A percentile compares a stretch with the other conserved stretches of the same genome.
phyloP scores from a whole-genome alignment of 1,284 basidiomycete genomes.

The Lentinula novae-zelandiae region DNA sequence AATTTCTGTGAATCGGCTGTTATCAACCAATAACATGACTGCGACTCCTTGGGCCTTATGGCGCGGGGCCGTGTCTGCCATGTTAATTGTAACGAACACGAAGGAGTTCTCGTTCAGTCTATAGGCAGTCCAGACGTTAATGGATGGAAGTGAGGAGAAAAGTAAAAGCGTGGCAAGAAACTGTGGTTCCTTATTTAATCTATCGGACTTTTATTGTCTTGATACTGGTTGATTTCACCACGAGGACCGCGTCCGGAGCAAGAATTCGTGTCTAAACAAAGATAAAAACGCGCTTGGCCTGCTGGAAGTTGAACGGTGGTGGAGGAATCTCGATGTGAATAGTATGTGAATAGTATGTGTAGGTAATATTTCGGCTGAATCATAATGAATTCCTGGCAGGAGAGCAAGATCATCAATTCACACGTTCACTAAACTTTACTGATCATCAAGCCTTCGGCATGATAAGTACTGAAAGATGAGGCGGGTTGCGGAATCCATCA shows the following conservation, averaged over 20 bases:
- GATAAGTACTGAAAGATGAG: too few relatives aligned
- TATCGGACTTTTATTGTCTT: constrained; percentile 28
- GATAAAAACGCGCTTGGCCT: not conserved
- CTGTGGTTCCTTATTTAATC: constrained; percentile 11
- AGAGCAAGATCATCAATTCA: constrained; percentile 1
- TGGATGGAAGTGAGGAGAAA: constrained; percentile 1
- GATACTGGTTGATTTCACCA: constrained; percentile 18
- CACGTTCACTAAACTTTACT: constrained; percentile 3
- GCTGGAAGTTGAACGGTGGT: not conserved
- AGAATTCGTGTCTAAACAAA: not conserved
- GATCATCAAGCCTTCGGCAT: not conserved
- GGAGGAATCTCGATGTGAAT: not conserved
- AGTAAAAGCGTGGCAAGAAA: constrained; percentile 5
- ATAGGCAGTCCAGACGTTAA: not conserved
- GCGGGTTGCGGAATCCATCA: too few relatives aligned
- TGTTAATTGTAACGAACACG: not conserved
- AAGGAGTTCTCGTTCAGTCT: not conserved
- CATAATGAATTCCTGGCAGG: not conserved
- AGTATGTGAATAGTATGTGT: not conserved
- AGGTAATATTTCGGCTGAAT: not conserved
- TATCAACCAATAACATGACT: constrained; percentile 59
- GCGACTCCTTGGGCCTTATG: constrained; percentile 35
- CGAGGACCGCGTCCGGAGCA: not conserved
- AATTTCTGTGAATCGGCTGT: constrained; percentile 44
- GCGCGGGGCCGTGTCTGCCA: not conserved